Evolutionary conservation across 305 asterid genomes (phyloP).

Genomic region (Salvia sclarea): DNA sequence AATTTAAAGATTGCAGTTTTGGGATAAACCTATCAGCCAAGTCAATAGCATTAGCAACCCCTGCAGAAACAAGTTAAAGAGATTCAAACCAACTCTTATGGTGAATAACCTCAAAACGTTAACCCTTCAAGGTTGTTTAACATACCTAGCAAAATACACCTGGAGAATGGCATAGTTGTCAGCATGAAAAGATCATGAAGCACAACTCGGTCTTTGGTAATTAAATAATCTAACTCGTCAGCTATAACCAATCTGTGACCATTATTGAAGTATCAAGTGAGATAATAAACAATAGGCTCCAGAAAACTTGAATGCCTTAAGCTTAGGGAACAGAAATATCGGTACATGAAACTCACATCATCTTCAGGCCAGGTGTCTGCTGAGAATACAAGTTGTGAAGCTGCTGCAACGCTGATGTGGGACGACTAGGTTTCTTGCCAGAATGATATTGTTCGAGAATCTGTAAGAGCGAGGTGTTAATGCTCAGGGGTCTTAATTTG

Average conservation of each 20-base stretch:
- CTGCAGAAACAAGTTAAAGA: constrained; percentile 50
- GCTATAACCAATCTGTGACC: constrained; percentile 69
- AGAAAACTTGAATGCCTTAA: not conserved
- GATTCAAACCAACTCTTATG: constrained; percentile 29
- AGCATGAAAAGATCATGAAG: constrained; percentile 96
- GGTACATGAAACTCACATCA: constrained; percentile 55
- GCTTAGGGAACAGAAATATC: not conserved
- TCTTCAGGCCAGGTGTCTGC: constrained; percentile 55
- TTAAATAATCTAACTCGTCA: constrained; percentile 96
- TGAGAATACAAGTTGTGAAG: constrained; percentile 70
- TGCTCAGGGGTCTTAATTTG: constrained; percentile 13
- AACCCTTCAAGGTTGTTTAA: constrained; percentile 7
- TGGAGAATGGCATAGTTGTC: constrained; percentile 82
- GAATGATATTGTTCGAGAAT: constrained; percentile 55
- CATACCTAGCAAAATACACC: constrained; percentile 85
- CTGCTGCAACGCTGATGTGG: constrained; percentile 55
- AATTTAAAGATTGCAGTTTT: constrained; percentile 72
- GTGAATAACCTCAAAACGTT: constrained; percentile 15
- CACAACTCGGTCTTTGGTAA: constrained; percentile 77
- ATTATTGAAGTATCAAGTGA: constrained; percentile 15
- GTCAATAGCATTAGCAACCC: constrained; percentile 96
- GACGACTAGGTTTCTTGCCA: constrained; percentile 43
- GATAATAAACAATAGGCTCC: not conserved
- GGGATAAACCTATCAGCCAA: constrained; percentile 94
- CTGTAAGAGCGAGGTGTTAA: constrained; percentile 42